Conservation (phyloP, 2,329 filamentous ascomycete species). For the Fusarium beomiforme region DNA sequence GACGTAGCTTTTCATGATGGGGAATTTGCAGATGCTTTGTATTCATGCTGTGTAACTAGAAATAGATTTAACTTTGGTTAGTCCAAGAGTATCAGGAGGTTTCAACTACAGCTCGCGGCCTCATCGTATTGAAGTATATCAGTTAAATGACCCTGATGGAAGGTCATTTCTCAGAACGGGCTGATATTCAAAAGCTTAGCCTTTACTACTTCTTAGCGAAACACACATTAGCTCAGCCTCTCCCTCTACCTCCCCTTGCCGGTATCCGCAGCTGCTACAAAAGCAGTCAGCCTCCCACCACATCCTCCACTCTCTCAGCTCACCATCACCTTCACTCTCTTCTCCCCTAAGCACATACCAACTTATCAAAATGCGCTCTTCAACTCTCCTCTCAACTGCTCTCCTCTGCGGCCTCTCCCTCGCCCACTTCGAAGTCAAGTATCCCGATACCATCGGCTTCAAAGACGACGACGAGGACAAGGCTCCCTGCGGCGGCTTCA, state of each 20-base stretch:
- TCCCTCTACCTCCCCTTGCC: conserved; percentile 13
- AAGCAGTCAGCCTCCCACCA: conserved; percentile 32
- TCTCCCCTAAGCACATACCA: neutral
- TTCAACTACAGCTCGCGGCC: too few relatives aligned
- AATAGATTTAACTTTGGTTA: neutral
- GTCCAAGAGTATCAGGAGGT: too few relatives aligned
- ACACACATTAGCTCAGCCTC: conserved; percentile 16
- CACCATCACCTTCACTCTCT: neutral
- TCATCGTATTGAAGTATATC: neutral
- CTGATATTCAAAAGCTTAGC: neutral
- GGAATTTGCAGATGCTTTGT: neutral
- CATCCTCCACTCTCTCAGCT: neutral
- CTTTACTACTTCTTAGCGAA: neutral
- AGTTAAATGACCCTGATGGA: neutral
- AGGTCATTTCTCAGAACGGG: neutral
- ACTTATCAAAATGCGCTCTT: conserved; percentile 48
- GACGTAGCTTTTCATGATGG: conserved; percentile 36
- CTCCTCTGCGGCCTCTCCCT: conserved; percentile 53
- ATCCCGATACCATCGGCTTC: conserved; percentile 59
- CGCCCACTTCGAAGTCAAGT: conserved; percentile 65
- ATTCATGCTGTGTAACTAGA: neutral
- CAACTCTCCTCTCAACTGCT: conserved; percentile 49
- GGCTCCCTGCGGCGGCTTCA: conserved; percentile 65
- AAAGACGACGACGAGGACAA: conserved; percentile 56
- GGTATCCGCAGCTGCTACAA: conserved; percentile 33